phyloP scores from a whole-genome alignment of 208 protist genomes.

The Wallacemonas sp. region DNA sequence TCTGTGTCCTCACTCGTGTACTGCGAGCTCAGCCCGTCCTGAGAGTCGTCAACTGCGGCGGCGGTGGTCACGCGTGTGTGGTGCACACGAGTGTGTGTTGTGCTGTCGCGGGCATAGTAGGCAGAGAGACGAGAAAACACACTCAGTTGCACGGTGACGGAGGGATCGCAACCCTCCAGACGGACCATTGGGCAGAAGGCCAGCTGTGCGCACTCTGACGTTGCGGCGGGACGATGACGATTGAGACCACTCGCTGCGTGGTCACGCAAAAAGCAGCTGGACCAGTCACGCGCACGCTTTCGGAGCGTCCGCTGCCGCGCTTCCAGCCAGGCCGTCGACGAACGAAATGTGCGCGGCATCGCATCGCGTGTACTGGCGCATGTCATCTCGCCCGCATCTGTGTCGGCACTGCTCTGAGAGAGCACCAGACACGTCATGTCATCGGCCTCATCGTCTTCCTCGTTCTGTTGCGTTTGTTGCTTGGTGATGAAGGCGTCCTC shows the following conservation, averaged over 20 bases:
- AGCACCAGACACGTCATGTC: neutral
- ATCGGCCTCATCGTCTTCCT: neutral
- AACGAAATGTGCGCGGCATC: neutral
- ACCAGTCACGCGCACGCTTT: constrained; percentile 1
- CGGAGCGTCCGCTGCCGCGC: neutral
- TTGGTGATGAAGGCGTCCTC: too few species aligned
- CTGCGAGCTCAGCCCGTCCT: neutral
- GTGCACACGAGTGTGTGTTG: neutral
- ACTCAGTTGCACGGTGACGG: neutral
- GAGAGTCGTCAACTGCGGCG: neutral
- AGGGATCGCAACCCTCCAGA: too few species aligned
- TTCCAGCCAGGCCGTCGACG: neutral
- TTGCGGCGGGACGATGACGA: too few species aligned
- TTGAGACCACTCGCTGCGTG: too few species aligned
- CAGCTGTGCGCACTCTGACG: too few species aligned
- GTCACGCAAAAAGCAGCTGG: too few species aligned
- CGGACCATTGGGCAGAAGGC: too few species aligned
- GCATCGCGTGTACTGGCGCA: too few species aligned
- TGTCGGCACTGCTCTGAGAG: neutral
- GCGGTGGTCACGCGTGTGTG: too few species aligned
- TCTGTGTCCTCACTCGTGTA: neutral
- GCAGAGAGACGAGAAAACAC: neutral
- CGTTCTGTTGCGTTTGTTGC: too few species aligned
- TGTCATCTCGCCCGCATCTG: neutral
- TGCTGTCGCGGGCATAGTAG: neutral